Percentiles rank a stretch among this genome's conserved stretches.
Conservation (phyloP, 768 basidiomycete genomes). For the Phanerochaete sordida region DNA sequence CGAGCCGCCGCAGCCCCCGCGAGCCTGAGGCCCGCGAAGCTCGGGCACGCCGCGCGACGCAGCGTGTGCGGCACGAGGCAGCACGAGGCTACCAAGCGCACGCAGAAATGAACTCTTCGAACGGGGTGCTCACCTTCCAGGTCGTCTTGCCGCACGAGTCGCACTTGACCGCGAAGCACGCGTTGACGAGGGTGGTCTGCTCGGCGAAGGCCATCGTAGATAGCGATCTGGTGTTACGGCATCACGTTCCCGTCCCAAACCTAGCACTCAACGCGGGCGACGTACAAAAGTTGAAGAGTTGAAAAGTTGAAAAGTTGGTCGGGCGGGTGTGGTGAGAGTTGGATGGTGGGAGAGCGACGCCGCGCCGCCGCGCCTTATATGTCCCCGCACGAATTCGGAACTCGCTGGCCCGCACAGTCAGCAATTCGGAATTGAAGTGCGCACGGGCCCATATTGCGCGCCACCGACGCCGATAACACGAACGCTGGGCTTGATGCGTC, state of each 20-base stretch:
- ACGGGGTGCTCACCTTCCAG: conserved; percentile 48
- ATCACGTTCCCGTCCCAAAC: not conserved
- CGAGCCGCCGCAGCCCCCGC: not conserved
- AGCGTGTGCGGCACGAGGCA: not conserved
- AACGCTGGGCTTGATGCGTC: not conserved
- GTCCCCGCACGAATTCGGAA: not conserved
- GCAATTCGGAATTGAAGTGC: not conserved
- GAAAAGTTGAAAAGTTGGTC: too few relatives aligned
- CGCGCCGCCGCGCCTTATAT: not conserved
- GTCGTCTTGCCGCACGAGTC: conserved; percentile 62
- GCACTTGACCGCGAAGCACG: conserved; percentile 58
- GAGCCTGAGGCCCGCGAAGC: not conserved
- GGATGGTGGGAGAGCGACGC: not conserved
- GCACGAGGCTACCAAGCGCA: not conserved
- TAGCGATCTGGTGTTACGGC: not conserved
- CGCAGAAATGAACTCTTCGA: not conserved
- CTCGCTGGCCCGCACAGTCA: not conserved
- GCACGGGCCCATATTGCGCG: not conserved
- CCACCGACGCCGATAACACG: not conserved
- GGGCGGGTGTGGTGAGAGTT: too few relatives aligned
- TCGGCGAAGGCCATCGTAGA: not conserved
- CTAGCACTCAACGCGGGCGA: too few relatives aligned
- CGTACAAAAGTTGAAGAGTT: too few relatives aligned
- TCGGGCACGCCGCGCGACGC: not conserved
- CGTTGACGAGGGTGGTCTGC: conserved; percentile 38